Evolutionary conservation across 2,329 filamentous ascomycete species (phyloP).

Genomic region (Epichloe uncinata): DNA sequence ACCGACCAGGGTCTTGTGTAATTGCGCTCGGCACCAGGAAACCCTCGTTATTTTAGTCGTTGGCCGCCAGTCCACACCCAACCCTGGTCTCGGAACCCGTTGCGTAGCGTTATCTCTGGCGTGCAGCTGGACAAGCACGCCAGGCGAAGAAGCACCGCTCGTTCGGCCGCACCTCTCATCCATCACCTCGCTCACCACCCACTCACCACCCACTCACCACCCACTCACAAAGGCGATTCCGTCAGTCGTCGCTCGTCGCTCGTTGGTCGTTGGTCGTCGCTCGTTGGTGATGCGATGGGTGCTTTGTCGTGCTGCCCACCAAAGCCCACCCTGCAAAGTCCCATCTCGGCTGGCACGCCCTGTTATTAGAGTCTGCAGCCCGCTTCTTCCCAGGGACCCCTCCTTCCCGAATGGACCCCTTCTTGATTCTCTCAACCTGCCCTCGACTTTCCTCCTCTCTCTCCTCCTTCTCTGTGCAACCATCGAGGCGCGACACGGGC

Average conservation of each 20-base stretch:
- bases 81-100: neutral
- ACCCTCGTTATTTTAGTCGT: neutral
- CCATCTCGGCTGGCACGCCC: neutral
- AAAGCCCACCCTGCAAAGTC: neutral
- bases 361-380: conserved; percentile 1
- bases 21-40: conserved; percentile 4
- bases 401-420: conserved; percentile 5
- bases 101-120: neutral
- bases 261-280: too few relatives aligned
- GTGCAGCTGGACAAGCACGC: neutral
- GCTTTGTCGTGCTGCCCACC: too few relatives aligned
- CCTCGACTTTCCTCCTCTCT: neutral
- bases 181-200: too few relatives aligned
- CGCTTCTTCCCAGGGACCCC: conserved; percentile 2
- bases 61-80: neutral
- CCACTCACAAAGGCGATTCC: too few relatives aligned
- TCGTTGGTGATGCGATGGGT: too few relatives aligned
- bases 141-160: too few relatives aligned
- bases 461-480: conserved; percentile 4
- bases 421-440: neutral
- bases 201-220: too few relatives aligned
- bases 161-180: too few relatives aligned
- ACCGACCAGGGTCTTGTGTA: conserved; percentile 2
- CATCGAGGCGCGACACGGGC: conserved; percentile 1
- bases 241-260: too few relatives aligned